Base-by-base conservation (phyloP, 805 yeast genomes). In the Lachancea sp. region DNA sequence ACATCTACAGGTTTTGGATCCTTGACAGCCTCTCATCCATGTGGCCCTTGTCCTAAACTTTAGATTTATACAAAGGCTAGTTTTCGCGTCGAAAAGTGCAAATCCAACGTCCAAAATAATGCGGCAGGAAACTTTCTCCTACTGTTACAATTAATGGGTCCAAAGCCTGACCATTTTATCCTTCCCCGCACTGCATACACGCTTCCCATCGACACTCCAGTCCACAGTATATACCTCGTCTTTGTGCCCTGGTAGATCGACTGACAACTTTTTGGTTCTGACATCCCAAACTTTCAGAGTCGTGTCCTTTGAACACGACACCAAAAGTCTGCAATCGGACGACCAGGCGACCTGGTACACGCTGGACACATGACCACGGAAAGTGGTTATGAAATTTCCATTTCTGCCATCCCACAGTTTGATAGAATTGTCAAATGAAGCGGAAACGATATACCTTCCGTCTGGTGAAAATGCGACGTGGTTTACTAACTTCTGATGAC, bases 271-370 rank as follows among this genome's bases (percentile, higher is more conserved):
- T 48, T 82, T 73, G 3, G 96, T 84, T 54, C 84, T 76, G 17
- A 90, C 79, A 57, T 90, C 97, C 97, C 97, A 90, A 2, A 90
- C 95, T 62, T 90, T 90, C 56, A 90, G 71, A 1, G 97, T 90
- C 1, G 97, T 89, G 62, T 90, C 97, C 59, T 90, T 90, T 11
- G 97, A 88, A 62, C 96, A 84, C 56, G 95, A 83, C 8, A 88
- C 98, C 42, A 92, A 68, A 26, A 90, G 67, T 51, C 98, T 71
- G 61, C 90, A 84, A 57, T 92, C 98, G 1, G 96, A 81, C 3
- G 96, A 87, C 98, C 98, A 92, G 0, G 97, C 86, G 4, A 95
- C 87, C 64, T 90, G 97, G 61, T 92, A 92, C 0, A 92, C 98
- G 2, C 97, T 87, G 0, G 97, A 96, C 43, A 92, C 98, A 60